phyloP scores from a whole-genome alignment of 2,329 filamentous ascomycete species.

The Ceratocystis cacaofunesta region DNA sequence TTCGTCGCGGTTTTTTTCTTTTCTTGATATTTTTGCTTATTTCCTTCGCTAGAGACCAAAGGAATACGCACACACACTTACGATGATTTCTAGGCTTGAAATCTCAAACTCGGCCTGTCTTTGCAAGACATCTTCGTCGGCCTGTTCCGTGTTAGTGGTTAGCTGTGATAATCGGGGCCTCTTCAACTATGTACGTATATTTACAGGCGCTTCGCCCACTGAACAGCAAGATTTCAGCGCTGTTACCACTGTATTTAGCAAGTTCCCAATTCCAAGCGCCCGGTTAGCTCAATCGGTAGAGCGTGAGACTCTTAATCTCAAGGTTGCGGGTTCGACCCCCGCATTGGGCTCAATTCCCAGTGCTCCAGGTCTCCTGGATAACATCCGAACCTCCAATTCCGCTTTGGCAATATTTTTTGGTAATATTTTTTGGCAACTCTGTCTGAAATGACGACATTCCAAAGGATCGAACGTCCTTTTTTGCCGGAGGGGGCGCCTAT shows the following conservation, averaged over 20 bases:
- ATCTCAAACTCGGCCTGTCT: too few relatives aligned
- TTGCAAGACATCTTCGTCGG: background rate
- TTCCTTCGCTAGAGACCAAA: background rate
- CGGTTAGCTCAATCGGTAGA: slow-evolving; percentile 57
- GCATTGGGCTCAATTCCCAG: slow-evolving; percentile 21
- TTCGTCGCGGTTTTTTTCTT: slow-evolving; percentile 1
- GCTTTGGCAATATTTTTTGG: background rate
- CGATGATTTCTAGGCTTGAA: background rate
- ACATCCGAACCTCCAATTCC: background rate
- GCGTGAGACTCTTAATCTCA: slow-evolving; percentile 53
- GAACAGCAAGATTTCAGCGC: slow-evolving; percentile 33
- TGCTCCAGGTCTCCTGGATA: slow-evolving; percentile 13
- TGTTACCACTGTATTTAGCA: slow-evolving; percentile 22
- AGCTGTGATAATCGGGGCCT: slow-evolving; percentile 23
- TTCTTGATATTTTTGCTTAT: background rate
- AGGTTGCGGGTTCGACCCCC: slow-evolving; percentile 30
- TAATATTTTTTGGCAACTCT: background rate
- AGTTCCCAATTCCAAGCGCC: slow-evolving; percentile 23
- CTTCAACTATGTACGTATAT: slow-evolving; percentile 58
- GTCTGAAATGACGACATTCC: slow-evolving; percentile 33
- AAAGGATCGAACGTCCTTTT: slow-evolving; percentile 22
- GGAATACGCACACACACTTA: background rate
- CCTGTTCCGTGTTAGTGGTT: too few relatives aligned
- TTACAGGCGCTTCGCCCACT: slow-evolving; percentile 44
- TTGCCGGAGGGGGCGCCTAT: slow-evolving; percentile 22